Percentiles rank a stretch among this genome's conserved stretches.
These are phyloP conservation scores for Phragmites australis DNA, from an alignment of 176 grass and related monocot species.

Conservation along the genomic window DNA sequence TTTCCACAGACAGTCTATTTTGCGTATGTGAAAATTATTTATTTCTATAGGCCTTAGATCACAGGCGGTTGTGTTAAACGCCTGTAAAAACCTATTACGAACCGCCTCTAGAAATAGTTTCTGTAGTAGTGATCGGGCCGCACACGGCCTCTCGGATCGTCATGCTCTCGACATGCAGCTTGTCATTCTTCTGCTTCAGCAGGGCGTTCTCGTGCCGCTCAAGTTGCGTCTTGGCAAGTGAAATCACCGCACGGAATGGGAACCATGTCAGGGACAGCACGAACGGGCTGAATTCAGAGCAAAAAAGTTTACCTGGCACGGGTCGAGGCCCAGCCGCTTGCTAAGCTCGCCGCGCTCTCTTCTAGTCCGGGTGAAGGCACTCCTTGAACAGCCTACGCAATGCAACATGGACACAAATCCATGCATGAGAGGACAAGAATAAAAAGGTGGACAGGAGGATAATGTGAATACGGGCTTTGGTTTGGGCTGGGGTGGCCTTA, in stretches of 20 bases:
- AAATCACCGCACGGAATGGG: neutral
- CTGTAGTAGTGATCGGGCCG: no score
- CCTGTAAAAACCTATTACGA: no score
- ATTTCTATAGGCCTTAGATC: no score
- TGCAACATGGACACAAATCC: neutral
- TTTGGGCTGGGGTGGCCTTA: conserved; percentile 14
- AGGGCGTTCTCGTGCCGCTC: conserved; percentile 95
- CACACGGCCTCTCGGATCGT: conserved; percentile 81
- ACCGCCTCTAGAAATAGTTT: no score
- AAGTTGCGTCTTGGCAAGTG: conserved; percentile 65
- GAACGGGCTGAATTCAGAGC: neutral
- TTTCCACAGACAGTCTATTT: no score
- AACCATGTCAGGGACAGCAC: neutral
- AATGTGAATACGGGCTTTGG: neutral
- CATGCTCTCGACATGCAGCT: conserved; percentile 81
- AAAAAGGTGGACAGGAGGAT: neutral
- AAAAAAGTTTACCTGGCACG: conserved; percentile 88
- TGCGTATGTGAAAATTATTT: no score
- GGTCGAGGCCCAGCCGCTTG: conserved; percentile 70
- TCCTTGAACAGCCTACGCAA: conserved; percentile 87
- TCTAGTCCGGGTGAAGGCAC: conserved; percentile 95
- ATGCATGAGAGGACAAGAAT: conserved; percentile 51
- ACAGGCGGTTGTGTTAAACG: no score
- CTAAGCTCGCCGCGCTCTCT: conserved; percentile 91
- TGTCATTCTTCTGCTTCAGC: conserved; percentile 92